Evolutionary conservation across 192 early-diverging fungal genomes (phyloP), one percentile per base, ranked within the genome.

Genomic region (Entophlyctis helioformis): DNA sequence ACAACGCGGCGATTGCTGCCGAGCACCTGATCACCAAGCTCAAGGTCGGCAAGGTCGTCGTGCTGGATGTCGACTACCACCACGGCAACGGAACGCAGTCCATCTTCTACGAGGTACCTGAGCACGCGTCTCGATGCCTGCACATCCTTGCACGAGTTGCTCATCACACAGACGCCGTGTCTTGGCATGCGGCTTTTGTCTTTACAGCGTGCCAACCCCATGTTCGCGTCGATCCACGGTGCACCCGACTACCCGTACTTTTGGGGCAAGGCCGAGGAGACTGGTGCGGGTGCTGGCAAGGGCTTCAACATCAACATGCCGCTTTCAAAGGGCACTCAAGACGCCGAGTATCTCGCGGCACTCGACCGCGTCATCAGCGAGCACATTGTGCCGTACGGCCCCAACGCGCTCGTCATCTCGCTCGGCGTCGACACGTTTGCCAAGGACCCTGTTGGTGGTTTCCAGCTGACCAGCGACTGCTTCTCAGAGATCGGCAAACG

Each of bases 1-100:
- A 96, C 58, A 91, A 87, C 52, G 80, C 88, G 0, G 86, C 87
- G 2, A 72, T 93, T 31, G 86, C 91, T 2, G 66, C 82, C 0
- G 62, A 68, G 11, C 76, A 82, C 36, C 53, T 87, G 4, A 73
- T 76, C 37, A 51, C 54, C 23, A 22, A 64, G 12, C 52, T 62
- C 13, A 49, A 63, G 13, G 49, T 62, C 1, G 50, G 59, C n/a
- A 64, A 63, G 46, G 64, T 94, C 2, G 59, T 85, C 48, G 78
- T 93, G 20, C 55, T 96, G 18, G 91, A 96, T 53, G 88, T 89
- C 73, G 91, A 61, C 34, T 57, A 55, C 26, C 63, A 65, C 28
- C 63, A 65, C 46, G 54, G 56, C 2, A 57, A 57, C 36, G 53
- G 63, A 19, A 61, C 54, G 13, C 64, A 66, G 37, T 27, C 20